Evolutionary conservation across 768 basidiomycete genomes (phyloP).

Genomic region (Hemileccinum rubropunctum): DNA sequence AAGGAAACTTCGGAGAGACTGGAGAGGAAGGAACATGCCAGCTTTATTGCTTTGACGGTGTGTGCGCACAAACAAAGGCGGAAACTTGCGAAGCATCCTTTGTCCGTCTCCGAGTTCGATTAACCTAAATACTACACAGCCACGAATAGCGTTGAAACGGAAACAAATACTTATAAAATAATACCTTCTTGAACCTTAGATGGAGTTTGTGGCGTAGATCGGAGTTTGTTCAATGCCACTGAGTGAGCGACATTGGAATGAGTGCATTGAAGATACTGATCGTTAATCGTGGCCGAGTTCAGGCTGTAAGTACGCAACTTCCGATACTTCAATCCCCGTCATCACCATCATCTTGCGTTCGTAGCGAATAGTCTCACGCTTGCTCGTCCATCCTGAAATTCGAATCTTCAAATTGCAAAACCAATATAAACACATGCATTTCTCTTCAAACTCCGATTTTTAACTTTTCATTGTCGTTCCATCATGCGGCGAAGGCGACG

Average conservation of each 20-base stretch:
- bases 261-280: too few species aligned
- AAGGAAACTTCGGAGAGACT: not conserved
- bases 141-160: not conserved
- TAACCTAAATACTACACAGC: not conserved
- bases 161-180: too few species aligned
- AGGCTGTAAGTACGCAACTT: too few species aligned
- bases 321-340: too few species aligned
- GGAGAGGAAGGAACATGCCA: not conserved
- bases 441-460: constrained; percentile 25
- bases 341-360: too few species aligned
- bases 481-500: constrained; percentile 18
- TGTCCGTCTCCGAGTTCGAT: too few species aligned
- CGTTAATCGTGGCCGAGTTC: too few species aligned
- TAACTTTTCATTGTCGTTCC: constrained; percentile 1
- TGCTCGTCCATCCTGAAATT: too few species aligned
- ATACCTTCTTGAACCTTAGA: too few species aligned
- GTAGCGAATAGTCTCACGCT: not conserved
- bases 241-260: too few species aligned
- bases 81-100: constrained; percentile 12
- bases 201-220: too few species aligned
- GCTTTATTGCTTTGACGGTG: constrained; percentile 6
- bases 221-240: too few species aligned
- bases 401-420: constrained; percentile 1
- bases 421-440: constrained; percentile 14
- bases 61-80: constrained; percentile 16